A percentile compares a stretch with the other conserved stretches of the same genome.
Evolutionary conservation across 2,329 filamentous ascomycete genomes (phyloP).

Genomic region (Claviceps capensis): DNA sequence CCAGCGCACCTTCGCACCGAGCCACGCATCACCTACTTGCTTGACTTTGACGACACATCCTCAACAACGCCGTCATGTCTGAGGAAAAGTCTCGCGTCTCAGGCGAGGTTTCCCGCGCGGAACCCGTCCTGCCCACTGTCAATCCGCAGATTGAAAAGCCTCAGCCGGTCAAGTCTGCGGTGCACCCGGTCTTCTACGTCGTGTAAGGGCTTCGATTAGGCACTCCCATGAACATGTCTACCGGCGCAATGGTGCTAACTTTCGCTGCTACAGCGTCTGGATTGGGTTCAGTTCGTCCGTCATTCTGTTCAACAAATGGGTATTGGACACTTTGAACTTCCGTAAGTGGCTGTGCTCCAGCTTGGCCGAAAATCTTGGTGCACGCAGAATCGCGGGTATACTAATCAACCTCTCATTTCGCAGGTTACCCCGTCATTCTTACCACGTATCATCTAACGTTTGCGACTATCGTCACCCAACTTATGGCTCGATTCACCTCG

Average conservation of each 20-base stretch:
- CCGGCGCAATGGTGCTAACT: neutral
- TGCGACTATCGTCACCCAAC: conserved; percentile 85
- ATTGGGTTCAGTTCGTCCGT: conserved; percentile 85
- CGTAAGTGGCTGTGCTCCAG: conserved; percentile 23
- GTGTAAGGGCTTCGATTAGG: conserved; percentile 30
- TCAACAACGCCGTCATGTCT: conserved; percentile 17
- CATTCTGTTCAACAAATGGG: conserved; percentile 99
- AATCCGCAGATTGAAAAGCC: conserved; percentile 64
- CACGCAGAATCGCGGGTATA: neutral
- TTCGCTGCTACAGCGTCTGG: conserved; percentile 54
- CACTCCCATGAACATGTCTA: neutral
- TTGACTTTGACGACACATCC: neutral
- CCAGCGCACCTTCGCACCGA: conserved; percentile 1
- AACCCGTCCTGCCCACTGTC: conserved; percentile 63
- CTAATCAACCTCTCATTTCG: neutral
- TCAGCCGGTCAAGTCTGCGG: conserved; percentile 45
- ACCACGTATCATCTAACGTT: conserved; percentile 95
- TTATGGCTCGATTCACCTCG: conserved; percentile 78
- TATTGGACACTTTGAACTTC: conserved; percentile 75
- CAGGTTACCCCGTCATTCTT: conserved; percentile 64
- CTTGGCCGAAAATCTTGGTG: neutral
- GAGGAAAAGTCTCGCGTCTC: conserved; percentile 78
- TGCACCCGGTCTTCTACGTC: conserved; percentile 82
- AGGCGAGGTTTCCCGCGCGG: conserved; percentile 54
- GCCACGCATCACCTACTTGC: neutral